Conservation (phyloP, 768 basidiomycete species). For the Lanmaoa rubissima region DNA sequence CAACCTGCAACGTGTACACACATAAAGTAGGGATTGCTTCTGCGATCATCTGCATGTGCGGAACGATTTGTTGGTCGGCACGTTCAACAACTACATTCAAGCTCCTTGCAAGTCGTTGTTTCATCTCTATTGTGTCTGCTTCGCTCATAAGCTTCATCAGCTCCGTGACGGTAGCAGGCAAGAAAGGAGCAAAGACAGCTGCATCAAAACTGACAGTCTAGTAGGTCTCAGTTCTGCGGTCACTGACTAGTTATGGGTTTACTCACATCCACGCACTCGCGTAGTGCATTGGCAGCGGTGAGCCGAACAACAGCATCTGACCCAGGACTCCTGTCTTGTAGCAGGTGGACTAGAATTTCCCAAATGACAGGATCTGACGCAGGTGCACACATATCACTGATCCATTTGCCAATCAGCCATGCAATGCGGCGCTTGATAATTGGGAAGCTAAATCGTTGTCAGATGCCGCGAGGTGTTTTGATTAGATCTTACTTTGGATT, state of each 20-base stretch:
- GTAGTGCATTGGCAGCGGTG: slow-evolving; percentile 76
- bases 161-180: slow-evolving; percentile 58
- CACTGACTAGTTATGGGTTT: neutral
- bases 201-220: slow-evolving; percentile 67
- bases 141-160: slow-evolving; percentile 71
- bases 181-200: slow-evolving; percentile 64
- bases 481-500: slow-evolving; percentile 51
- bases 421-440: slow-evolving; percentile 95
- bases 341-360: slow-evolving; percentile 76
- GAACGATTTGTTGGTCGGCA: slow-evolving; percentile 56
- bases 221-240: slow-evolving; percentile 6
- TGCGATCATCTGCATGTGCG: slow-evolving; percentile 59
- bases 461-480: slow-evolving; percentile 4
- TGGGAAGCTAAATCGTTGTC: slow-evolving; percentile 57
- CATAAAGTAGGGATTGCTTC: slow-evolving; percentile 71
- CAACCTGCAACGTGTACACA: slow-evolving; percentile 35
- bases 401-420: slow-evolving; percentile 91
- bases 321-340: slow-evolving; percentile 65
- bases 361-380: slow-evolving; percentile 67
- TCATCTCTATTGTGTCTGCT: slow-evolving; percentile 73
- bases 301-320: slow-evolving; percentile 85
- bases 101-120: slow-evolving; percentile 66
- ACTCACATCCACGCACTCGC: slow-evolving; percentile 84
- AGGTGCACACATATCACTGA: slow-evolving; percentile 61
- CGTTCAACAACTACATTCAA: slow-evolving; percentile 68